phyloP scores from a whole-genome alignment of 2,329 filamentous ascomycete genomes.

The Epichloe elymi region DNA sequence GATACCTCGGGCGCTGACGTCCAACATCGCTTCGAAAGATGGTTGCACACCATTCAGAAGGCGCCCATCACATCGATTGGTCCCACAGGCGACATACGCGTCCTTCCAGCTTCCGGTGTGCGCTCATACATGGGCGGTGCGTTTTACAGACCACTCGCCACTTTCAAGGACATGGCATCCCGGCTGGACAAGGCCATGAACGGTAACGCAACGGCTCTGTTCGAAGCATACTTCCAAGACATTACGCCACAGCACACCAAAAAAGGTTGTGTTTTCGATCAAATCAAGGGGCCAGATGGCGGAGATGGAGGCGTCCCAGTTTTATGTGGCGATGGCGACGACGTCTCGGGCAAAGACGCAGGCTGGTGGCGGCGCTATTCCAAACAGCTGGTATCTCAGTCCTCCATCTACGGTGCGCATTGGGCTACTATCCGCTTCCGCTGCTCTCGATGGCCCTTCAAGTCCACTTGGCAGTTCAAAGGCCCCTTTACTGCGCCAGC shows the following conservation, averaged over 20 bases:
- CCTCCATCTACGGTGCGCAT: constrained; percentile 13
- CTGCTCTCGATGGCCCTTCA: constrained; percentile 21
- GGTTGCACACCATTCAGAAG: constrained; percentile 11
- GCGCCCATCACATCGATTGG: constrained; percentile 12
- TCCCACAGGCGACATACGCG: constrained; percentile 6
- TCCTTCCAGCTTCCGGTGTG: constrained; percentile 13
- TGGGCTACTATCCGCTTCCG: constrained; percentile 15
- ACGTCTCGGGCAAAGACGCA: constrained; percentile 6
- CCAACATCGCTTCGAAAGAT: constrained; percentile 12
- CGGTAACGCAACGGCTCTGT: not conserved
- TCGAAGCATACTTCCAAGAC: not conserved
- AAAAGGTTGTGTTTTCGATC: not conserved
- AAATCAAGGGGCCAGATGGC: not conserved
- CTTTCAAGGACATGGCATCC: constrained; percentile 3
- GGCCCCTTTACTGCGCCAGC: constrained; percentile 10
- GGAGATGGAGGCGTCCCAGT: not conserved
- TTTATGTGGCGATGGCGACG: constrained; percentile 11
- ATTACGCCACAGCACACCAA: not conserved
- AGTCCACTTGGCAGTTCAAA: constrained; percentile 22
- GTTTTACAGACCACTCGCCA: constrained; percentile 16
- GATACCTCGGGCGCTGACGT: constrained; percentile 6
- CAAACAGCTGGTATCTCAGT: constrained; percentile 9
- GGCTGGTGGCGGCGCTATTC: constrained; percentile 12
- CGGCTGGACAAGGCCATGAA: constrained; percentile 2
- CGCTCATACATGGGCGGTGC: constrained; percentile 10